Base-by-base conservation (phyloP, 2,329 filamentous ascomycete genomes). In the Talaromyces islandicus region DNA sequence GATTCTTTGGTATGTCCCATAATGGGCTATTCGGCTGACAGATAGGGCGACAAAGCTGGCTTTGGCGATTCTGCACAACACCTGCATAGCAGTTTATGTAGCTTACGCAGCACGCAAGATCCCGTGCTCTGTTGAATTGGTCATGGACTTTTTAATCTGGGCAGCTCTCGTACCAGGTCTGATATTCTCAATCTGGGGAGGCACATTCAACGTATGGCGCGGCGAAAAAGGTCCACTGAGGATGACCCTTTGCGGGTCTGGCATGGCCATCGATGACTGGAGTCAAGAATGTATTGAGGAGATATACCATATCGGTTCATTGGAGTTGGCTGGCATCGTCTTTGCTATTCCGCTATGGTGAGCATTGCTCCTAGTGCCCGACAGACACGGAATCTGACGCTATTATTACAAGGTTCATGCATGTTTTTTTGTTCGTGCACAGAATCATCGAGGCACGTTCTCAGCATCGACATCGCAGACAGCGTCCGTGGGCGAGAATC, bases 131-230 rank as follows among this genome's bases (percentile, higher is more conserved):
- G n/a, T 64, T 14, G 59, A 61, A 27, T 35, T 60, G 1, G 54
- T 62, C 14, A 38, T 64, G 11, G 63, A 66, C 25, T 64, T 63
- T 51, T 19, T 67, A 7, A 48, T 66, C 43, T 66, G 61, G 57
- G 60, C 58, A 11, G 29, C 57, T 5, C 62, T 69, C 11, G 56
- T 65, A 3, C 67, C 69, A 2, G 64, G 64, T 1, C 57, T 72
- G 10, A 59, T 68, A n/a, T 65, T 73, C 21, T 63, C 70, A 9
- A 66, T 64, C 12, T 67, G 67, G 58, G 66, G 67, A 3, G 68
- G 68, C n/a, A 62, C 68, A 4, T 73, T 72, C 59, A 66, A 64
- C 24, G 61, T 69, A 56, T 73, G 70, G 71, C 61, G 56, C 27
- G 63, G 64, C 17, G 63, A 66, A 4, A 43, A 35, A 4, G 53